Evolutionary conservation across 441 rosid species (phyloP), one percentile per base, ranked within the genome.

Genomic region (Erodium moschatum): DNA sequence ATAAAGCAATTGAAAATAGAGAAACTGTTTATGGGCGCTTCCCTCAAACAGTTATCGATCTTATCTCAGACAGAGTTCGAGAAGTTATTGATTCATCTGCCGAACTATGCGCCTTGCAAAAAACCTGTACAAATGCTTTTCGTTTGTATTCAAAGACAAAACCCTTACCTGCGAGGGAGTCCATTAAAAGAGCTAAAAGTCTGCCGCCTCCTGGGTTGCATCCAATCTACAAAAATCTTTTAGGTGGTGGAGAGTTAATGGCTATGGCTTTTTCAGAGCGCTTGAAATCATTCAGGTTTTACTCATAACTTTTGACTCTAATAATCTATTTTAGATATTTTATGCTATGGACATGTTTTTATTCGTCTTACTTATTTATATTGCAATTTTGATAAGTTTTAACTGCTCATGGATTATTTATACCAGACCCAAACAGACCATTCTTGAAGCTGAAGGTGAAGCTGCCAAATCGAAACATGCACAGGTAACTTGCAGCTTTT

Each of bases 361-460:
- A 6, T 35, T 60, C 67, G 18, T 9, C 20, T 68, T 27, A 24
- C 27, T 2, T 58, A 48, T 40, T 54, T 10, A 1, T 7, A 29
- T 33, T 50, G 38, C 38, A 33, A 21, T 65, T 44, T 66, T 20
- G 48, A 60, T 63, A 66, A 50, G 54, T 58, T 48, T 71, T 73
- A 38, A 68, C 31, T 20, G 16, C 33, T 48, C 20, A 66, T 78
- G 71, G 33, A 38, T 80, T 70, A 78, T 78, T 48, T 79, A 8
- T 80, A 27, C 72, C 81, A 94, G 96, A 73, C 97, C 96, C 50
- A 94, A 87, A 86, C 97, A 88, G 82, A 94, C 98, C n/a, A 86
- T 94, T 78, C 79, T 91, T 79, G 96, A 94, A 84, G 89, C 97
- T 70, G 97, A 94, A 87, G 97, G 96, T 73, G 97, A 87, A 79